Percentiles rank a stretch among this genome's conserved stretches.
phyloP scores from a whole-genome alignment of 2,329 filamentous ascomycete species.

The Aquanectria penicillioides region DNA sequence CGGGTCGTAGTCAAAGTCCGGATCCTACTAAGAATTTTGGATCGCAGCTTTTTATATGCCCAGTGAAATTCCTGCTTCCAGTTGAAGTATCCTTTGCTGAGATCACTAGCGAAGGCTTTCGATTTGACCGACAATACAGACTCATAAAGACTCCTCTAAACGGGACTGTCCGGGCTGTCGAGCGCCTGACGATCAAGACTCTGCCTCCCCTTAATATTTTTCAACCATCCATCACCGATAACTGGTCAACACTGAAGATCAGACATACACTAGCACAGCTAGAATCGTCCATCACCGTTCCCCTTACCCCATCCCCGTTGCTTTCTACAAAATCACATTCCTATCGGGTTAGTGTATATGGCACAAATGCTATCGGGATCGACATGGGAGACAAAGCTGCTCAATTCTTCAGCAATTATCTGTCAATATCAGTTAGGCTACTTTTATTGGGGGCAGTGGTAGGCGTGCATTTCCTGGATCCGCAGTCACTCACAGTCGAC shows the following conservation, averaged over 20 bases:
- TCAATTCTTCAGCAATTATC: not conserved
- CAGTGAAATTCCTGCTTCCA: slow-evolving; percentile 2
- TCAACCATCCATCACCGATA: slow-evolving; percentile 1
- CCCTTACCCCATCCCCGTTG: not conserved
- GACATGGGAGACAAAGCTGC: not conserved
- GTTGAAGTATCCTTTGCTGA: slow-evolving; percentile 7
- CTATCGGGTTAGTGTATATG: not conserved
- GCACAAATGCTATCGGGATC: not conserved
- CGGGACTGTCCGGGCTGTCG: not conserved
- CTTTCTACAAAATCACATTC: not conserved
- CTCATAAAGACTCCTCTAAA: not conserved
- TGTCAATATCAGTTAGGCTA: not conserved
- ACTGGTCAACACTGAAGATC: slow-evolving; percentile 3
- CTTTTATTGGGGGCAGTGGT: slow-evolving; percentile 6
- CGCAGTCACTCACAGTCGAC: not conserved
- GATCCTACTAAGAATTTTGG: not conserved
- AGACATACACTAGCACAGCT: not conserved
- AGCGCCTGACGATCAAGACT: slow-evolving; percentile 2
- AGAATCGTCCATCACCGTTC: slow-evolving; percentile 1
- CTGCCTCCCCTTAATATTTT: not conserved
- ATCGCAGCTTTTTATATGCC: slow-evolving; percentile 3
- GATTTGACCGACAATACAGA: slow-evolving; percentile 8
- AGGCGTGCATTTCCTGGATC: slow-evolving; percentile 1
- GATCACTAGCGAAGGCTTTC: slow-evolving; percentile 8
- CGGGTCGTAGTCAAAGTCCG: not conserved